Evolutionary conservation across 2,329 filamentous ascomycete species (phyloP), one percentile per base, ranked within the genome.

Genomic region (Keithomyces neogunnii): DNA sequence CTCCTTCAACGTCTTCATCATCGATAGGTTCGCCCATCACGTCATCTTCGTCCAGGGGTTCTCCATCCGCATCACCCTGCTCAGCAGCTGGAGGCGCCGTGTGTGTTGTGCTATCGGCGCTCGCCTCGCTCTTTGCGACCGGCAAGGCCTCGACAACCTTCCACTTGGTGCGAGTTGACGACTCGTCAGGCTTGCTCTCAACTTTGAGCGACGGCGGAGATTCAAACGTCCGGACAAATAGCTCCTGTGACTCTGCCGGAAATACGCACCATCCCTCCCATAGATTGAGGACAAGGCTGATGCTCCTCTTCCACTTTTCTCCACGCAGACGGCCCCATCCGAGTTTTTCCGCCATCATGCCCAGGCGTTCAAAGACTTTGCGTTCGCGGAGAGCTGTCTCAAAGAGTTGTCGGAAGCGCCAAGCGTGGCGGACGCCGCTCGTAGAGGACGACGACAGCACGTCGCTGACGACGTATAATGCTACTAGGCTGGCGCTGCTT

Each of bases 371-470:
- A 60, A 96, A 95, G 0, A 85, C 81, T 52, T 81, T 80, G 51
- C 82, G 80, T 7, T 79, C 71, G 32, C 81, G 81, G 29, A 96
- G 73, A 1, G 85, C 81, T 1, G 75, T 73, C 64, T 95, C 89
- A 55, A 96, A 89, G 3, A 92, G 76, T 57, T 87, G 83, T 28
- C 90, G 78, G 62, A 90, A 96, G 49, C 89, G 85, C 88, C 90
- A 96, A 3, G 88, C 88, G 64, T 91, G 88, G 2, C 88, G 83
- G 29, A 92, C 84, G 2, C 85, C 86, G 56, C 86, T 87, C 8
- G 84, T 89, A 1, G 86, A 88, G 0, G 79, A 80, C 1, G 88
- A 87, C 0, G 87, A 88, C 10, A 95, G 75, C 45, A 96, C 86
- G 64, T 96, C 91, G 63, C 74, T 82, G 46, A 80, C 69, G 1